Base-by-base conservation (phyloP, 495 filamentous ascomycete species). In the Aspergillus baeticus region DNA sequence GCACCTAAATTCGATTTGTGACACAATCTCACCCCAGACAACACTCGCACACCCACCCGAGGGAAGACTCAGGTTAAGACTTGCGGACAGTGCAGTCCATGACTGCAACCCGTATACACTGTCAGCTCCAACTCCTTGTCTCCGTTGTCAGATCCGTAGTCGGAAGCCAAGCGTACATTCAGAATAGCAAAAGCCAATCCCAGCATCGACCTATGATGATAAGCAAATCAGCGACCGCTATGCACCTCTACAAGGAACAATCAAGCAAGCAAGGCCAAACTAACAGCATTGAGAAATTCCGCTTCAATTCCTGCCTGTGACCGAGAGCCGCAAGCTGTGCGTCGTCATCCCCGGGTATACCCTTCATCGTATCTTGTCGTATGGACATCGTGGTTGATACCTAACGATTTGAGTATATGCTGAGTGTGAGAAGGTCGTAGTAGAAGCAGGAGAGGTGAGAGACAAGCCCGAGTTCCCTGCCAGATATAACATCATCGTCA, bases 281-380 rank as follows among this genome's bases (percentile, higher is more conserved):
- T 41, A 65, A 74, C 68, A 81, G 59, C 52, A 77, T 64, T 0
- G 75, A 77, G 58, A 75, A 79, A n/a, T 83, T 81, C 42, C 84
- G 77, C 26, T 84, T 82, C 60, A 88, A 61, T 54, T 88, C 85
- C 15, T 78, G 70, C 73, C 80, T 85, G 66, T 88, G 85, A 45
- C 85, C 85, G 75, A 88, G 77, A 60, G 74, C 76, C n/a, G 82
- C 84, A 68, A 87, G 68, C 37, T 80, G 77, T 17, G 76, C 73
- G 61, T 84, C 81, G 59, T 77, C 74, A 42, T 69, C 68, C 21
- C 58, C 59, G 37, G 33, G 52, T 31, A 63, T 37, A 34, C 65
- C 60, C 33, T 71, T 67, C 64, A 62, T 61, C 7, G 43, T 66
- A 60, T 37, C 26, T 3, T 29, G n/a, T 37, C 35, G 5, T 4